Evolutionary conservation across 192 early-diverging fungal species (phyloP), one percentile per base, ranked within the genome.

Genomic region (Piromyces finnis): DNA sequence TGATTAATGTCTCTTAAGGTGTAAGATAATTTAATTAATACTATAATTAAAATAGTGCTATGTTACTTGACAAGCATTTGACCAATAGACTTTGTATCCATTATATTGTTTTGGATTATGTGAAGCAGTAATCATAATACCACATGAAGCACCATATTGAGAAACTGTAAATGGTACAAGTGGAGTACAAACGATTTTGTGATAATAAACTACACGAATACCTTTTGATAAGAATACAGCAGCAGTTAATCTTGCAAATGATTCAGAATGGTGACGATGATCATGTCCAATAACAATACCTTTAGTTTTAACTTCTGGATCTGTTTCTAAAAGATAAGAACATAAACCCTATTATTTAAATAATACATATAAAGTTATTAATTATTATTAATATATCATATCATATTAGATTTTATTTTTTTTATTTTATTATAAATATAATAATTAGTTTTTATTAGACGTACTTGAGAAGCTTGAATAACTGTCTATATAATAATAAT

Each of bases 61-160:
- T n/a, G n/a, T 39, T 39, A 39, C 37, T 39, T 39, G 37, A 39
- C 37, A 39, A 39, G 37, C 37, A 39, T 30, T 51, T 29, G 79
- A 29, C 6, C 80, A 29, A 82, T 77, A 29, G 78, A 30, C 80
- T 32, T 27, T 77, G 26, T 29, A 32, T 15, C 82, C 29, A 77
- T 51, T 84, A 30, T 80, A n/a, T 12, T 22, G 12, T n/a, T 17
- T 29, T 35, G 36, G 82, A 84, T 84, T 84, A 78, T 95, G 94
- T 81, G 94, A 96, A 77, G 96, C 96, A 12, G 96, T 98, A 79
- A 98, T 92, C 96, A 98, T 98, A 83, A 98, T 92, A 79, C 96
- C 96, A 79, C 91, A 92, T 26, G 91, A 88, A 2, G 94, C 92
- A 11, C 85, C 84, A 29, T 93, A 82, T 28, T 86, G 86, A 81